A percentile compares a stretch with the other conserved stretches of the same genome.
These are phyloP conservation scores for Acacia melanoxylon DNA, from an alignment of 306 rosid species.

Conservation along the genomic window DNA sequence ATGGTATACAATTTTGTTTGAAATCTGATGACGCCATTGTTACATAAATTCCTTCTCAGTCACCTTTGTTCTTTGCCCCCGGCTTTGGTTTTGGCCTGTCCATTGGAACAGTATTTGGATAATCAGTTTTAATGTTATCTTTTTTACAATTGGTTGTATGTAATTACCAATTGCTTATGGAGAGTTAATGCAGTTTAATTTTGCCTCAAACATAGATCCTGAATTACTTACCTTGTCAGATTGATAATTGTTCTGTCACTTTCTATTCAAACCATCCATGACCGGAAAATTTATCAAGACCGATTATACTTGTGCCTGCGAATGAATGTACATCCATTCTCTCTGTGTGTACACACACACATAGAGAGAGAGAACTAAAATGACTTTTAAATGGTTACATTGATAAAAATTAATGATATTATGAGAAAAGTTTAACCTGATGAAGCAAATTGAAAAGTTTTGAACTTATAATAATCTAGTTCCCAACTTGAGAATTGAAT, in stretches of 20 bases:
- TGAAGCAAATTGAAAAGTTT: not conserved
- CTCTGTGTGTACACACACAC: not conserved
- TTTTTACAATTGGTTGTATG: constrained; percentile 37
- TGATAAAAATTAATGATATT: not conserved
- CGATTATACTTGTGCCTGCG: not conserved
- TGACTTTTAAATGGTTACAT: not conserved
- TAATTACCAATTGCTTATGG: constrained; percentile 32
- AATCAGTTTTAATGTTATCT: constrained; percentile 35
- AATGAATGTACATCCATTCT: not conserved
- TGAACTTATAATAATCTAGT: not conserved
- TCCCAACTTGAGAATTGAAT: not conserved
- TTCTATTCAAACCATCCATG: too few species aligned
- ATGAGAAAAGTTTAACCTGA: not conserved
- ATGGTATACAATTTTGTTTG: constrained; percentile 47
- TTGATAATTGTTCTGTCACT: not conserved
- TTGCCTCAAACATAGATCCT: constrained; percentile 23
- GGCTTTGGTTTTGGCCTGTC: constrained; percentile 41
- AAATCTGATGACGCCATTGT: constrained; percentile 35
- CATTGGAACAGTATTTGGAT: constrained; percentile 45
- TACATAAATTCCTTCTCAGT: constrained; percentile 35
- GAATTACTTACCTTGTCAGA: not conserved
- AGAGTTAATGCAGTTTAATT: constrained; percentile 18
- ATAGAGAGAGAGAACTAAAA: not conserved
- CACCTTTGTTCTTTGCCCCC: constrained; percentile 37
- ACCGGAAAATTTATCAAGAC: constrained; percentile 1